Percentiles rank a stretch among this genome's conserved stretches.
Conservation (phyloP, 306 rosid species). For the Rosa lucieae region DNA sequence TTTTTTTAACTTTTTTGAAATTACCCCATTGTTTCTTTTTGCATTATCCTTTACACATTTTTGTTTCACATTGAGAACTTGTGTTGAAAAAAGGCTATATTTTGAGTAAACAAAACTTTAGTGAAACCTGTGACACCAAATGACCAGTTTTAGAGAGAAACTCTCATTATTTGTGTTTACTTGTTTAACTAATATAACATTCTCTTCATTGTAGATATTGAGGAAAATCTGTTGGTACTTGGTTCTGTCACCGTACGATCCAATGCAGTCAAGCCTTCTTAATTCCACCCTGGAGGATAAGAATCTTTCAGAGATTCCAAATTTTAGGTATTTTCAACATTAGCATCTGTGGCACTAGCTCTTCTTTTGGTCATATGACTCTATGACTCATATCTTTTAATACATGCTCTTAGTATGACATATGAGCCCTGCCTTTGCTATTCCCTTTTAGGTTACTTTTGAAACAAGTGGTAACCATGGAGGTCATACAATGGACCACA, state of each 20-base stretch:
- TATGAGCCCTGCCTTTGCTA: constrained; percentile 15
- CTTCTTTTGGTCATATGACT: background rate
- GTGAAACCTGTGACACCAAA: background rate
- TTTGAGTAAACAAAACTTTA: background rate
- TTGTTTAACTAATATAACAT: constrained; percentile 17
- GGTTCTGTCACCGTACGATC: constrained; percentile 77
- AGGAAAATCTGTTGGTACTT: constrained; percentile 91
- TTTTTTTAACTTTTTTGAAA: background rate
- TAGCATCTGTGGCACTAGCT: constrained; percentile 5
- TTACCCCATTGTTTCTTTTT: background rate
- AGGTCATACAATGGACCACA: constrained; percentile 86
- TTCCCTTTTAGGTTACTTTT: constrained; percentile 53
- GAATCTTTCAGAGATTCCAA: constrained; percentile 75
- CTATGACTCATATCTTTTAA: background rate
- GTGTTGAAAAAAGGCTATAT: background rate
- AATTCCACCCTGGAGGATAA: constrained; percentile 87
- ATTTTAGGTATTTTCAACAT: constrained; percentile 51
- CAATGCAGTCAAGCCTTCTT: constrained; percentile 95
- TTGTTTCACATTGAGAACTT: background rate
- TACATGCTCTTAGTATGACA: constrained; percentile 22
- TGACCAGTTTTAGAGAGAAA: background rate
- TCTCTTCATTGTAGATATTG: constrained; percentile 48
- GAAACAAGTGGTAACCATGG: constrained; percentile 89
- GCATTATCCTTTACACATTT: background rate
- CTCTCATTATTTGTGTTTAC: background rate